These are phyloP conservation scores for Diaporthe aspalathi DNA, from an alignment of 2,329 filamentous ascomycete genomes.

Conservation along the genomic window DNA sequence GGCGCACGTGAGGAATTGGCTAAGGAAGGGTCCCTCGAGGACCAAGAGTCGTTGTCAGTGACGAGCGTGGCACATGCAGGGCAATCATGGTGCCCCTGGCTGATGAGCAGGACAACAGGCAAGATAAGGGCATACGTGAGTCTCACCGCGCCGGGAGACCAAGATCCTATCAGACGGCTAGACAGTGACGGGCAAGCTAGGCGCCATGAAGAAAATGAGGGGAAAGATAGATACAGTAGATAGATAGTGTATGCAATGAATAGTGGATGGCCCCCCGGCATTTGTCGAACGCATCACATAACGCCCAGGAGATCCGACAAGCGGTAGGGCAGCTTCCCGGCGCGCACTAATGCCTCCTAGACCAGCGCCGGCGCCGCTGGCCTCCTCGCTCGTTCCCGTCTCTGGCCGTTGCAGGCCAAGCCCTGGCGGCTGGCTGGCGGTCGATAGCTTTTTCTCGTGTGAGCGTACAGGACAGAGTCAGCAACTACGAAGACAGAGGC, in stretches of 20 bases:
- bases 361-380: slow-evolving; percentile 12
- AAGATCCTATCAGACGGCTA: not conserved
- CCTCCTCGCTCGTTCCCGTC: not conserved
- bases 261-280: not conserved
- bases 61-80: slow-evolving; percentile 25
- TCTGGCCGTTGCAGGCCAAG: slow-evolving; percentile 21
- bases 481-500: not conserved
- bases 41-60: slow-evolving; percentile 17
- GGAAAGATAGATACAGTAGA: slow-evolving; percentile 15
- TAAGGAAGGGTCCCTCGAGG: not conserved
- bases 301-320: slow-evolving; percentile 29
- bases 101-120: slow-evolving; percentile 3
- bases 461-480: slow-evolving; percentile 5
- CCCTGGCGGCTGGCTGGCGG: slow-evolving; percentile 21
- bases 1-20: not conserved
- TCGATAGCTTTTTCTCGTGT: not conserved
- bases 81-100: slow-evolving; percentile 23
- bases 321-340: slow-evolving; percentile 26
- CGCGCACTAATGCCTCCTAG: slow-evolving; percentile 21
- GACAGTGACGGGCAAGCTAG: slow-evolving; percentile 16
- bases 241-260: slow-evolving; percentile 13
- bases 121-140: slow-evolving; percentile 34
- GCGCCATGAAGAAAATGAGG: slow-evolving; percentile 9
- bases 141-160: not conserved
- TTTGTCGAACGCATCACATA: slow-evolving; percentile 37